These are phyloP conservation scores for Magnolia officinalis DNA, from an alignment of 164 flowering plant genomes.

Conservation along the genomic window DNA sequence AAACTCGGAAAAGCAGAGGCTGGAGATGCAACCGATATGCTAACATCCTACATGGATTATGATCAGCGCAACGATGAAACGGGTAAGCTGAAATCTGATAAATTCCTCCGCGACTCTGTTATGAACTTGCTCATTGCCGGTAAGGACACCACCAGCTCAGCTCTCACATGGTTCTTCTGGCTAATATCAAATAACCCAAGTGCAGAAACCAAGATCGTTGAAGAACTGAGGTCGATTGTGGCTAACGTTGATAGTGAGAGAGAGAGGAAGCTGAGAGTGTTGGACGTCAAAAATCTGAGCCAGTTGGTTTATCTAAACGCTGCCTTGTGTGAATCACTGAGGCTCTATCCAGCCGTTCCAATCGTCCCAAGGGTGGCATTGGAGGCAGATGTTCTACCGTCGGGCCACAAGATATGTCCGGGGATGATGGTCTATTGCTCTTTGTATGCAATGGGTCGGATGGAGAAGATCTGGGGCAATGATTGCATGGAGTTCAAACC, in stretches of 20 bases:
- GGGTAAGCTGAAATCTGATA: neutral
- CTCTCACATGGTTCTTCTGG: conserved; percentile 44
- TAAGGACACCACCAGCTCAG: conserved; percentile 30
- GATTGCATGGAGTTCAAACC: conserved; percentile 41
- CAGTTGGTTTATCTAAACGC: conserved; percentile 33
- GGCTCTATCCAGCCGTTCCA: conserved; percentile 36
- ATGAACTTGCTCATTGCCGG: conserved; percentile 32
- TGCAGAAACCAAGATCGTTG: conserved; percentile 29
- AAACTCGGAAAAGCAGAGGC: neutral
- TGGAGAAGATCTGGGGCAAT: conserved; percentile 38
- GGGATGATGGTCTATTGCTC: conserved; percentile 22
- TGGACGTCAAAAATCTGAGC: conserved; percentile 19
- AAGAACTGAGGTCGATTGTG: conserved; percentile 17
- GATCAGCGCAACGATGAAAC: neutral
- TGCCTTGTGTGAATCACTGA: conserved; percentile 33
- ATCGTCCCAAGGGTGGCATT: conserved; percentile 20
- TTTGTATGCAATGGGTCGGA: conserved; percentile 30
- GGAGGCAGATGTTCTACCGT: conserved; percentile 24
- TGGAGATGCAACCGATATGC: neutral
- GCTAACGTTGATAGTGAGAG: neutral
- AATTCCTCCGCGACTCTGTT: conserved; percentile 27
- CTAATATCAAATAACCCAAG: conserved; percentile 23
- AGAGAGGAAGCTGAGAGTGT: conserved; percentile 22
- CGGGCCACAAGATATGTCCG: conserved; percentile 19
- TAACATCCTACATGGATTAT: conserved; percentile 1